phyloP scores from a whole-genome alignment of 1,284 basidiomycete species.

The Cryptococcus sp. region DNA sequence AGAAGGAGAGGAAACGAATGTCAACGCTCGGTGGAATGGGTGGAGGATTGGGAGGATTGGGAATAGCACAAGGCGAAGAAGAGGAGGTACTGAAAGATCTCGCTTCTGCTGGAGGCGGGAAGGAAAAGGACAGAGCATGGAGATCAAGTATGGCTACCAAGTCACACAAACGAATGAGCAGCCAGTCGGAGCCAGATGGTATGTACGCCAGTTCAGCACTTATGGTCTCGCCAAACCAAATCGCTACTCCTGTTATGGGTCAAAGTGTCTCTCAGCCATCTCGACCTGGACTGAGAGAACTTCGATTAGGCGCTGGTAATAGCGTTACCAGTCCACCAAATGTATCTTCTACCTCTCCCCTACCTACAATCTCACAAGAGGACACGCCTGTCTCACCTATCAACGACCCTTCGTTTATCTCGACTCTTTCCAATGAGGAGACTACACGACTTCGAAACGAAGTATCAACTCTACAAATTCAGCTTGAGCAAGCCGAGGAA shows the following conservation, averaged over 20 bases:
- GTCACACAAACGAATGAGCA: conserved; percentile 18
- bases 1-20: conserved; percentile 62
- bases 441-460: conserved; percentile 58
- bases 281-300: conserved; percentile 34
- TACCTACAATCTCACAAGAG: not conserved
- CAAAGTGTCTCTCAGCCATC: not conserved
- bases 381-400: not conserved
- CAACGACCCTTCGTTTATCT: not conserved
- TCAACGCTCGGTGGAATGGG: conserved; percentile 7
- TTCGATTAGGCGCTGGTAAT: conserved; percentile 25
- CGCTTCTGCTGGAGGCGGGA: not conserved
- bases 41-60: conserved; percentile 2
- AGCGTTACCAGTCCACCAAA: conserved; percentile 3
- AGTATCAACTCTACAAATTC: conserved; percentile 55
- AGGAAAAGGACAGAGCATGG: conserved; percentile 10
- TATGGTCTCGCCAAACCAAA: conserved; percentile 4
- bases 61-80: conserved; percentile 4
- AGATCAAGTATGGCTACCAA: conserved; percentile 13
- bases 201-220: conserved; percentile 1
- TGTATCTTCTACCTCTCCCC: not conserved
- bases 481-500: conserved; percentile 72
- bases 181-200: conserved; percentile 16
- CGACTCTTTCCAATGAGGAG: conserved; percentile 40
- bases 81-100: conserved; percentile 1
- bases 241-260: not conserved